These are phyloP conservation scores for Casuarina cunninghamiana DNA, from an alignment of 306 rosid species.

Conservation along the genomic window DNA sequence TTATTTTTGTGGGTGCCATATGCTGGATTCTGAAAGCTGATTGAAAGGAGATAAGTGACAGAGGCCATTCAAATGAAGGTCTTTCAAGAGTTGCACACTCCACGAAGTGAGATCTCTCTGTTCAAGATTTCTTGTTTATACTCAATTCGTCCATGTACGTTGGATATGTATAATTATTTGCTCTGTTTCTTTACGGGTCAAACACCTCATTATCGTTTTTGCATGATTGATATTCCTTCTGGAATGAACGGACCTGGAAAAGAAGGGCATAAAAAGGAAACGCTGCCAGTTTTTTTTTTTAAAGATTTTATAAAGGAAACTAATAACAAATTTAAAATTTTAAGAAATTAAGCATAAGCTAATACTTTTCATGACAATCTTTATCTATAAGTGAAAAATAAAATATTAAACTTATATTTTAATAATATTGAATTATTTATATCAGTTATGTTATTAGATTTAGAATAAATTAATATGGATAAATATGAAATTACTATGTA, in stretches of 20 bases:
- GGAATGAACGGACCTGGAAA: background rate
- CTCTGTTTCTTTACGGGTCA: constrained; percentile 12
- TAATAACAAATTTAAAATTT: too few species aligned
- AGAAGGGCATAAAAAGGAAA: too few species aligned
- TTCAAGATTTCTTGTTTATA: background rate
- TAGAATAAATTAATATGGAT: too few species aligned
- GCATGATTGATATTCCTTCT: background rate
- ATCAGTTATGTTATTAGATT: too few species aligned
- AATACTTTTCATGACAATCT: too few species aligned
- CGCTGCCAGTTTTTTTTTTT: too few species aligned
- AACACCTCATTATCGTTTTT: constrained; percentile 4
- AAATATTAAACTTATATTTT: too few species aligned
- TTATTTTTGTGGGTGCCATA: background rate
- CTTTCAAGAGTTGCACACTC: background rate
- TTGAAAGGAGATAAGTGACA: background rate
- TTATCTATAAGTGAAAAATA: too few species aligned
- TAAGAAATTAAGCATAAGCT: too few species aligned
- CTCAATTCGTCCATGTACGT: background rate
- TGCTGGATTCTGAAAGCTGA: background rate
- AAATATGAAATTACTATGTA: too few species aligned
- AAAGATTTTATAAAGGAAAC: too few species aligned
- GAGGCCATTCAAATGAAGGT: background rate
- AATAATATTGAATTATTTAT: too few species aligned
- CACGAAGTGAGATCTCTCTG: background rate
- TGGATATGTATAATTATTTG: background rate